These are phyloP conservation scores for Agrostemma githago DNA, from an alignment of 148 eudicot species.

Conservation along the genomic window DNA sequence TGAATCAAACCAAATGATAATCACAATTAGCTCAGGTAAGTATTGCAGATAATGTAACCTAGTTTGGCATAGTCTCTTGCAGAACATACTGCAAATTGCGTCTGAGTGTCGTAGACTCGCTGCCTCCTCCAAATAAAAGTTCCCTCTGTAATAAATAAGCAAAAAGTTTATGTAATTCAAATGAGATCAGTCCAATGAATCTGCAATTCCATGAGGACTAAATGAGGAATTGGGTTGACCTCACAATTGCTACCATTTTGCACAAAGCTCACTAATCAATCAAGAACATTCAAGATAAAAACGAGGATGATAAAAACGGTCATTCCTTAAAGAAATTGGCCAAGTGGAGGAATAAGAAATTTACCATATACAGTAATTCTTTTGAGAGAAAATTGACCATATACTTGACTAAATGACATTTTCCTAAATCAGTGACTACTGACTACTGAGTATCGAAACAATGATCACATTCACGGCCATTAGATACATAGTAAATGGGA, in stretches of 20 bases:
- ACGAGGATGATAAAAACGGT: not conserved
- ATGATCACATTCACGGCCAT: not conserved
- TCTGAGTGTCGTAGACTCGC: slow-evolving; percentile 77
- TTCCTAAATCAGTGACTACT: not conserved
- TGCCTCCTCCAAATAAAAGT: slow-evolving; percentile 91
- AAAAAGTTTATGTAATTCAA: not conserved
- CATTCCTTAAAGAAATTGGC: not conserved
- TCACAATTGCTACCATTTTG: not conserved
- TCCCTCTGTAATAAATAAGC: slow-evolving; percentile 57
- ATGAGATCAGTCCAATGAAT: not conserved
- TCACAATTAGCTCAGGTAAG: not conserved
- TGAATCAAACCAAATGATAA: slow-evolving; percentile 18
- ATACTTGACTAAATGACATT: not conserved
- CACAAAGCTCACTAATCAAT: not conserved
- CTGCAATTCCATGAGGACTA: not conserved
- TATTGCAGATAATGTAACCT: not conserved
- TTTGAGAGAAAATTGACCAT: not conserved
- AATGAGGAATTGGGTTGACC: not conserved
- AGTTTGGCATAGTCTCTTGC: not conserved
- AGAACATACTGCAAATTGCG: slow-evolving; percentile 82
- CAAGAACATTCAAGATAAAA: slow-evolving; percentile 10
- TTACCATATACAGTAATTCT: not conserved
- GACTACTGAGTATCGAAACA: not conserved
- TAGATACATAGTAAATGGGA: not conserved
- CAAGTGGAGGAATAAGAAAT: not conserved